These are phyloP conservation scores for Ceratocystis eucalypticola DNA, from an alignment of 2,329 filamentous ascomycete species.

Conservation along the genomic window DNA sequence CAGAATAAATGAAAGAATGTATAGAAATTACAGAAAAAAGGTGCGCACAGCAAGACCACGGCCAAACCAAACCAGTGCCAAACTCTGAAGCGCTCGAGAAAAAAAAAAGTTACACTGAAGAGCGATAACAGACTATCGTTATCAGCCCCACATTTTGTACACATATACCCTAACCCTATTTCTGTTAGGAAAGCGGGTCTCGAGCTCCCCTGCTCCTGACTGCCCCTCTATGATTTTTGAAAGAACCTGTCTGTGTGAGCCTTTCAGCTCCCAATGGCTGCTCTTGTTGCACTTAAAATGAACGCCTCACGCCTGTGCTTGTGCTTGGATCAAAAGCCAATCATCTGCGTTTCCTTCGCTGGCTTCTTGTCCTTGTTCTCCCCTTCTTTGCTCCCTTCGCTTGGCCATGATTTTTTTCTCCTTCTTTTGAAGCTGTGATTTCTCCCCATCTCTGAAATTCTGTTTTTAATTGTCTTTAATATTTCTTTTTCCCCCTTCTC, in stretches of 20 bases:
- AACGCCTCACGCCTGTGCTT: slow-evolving; percentile 7
- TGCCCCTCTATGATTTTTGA: no score
- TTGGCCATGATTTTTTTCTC: slow-evolving; percentile 9
- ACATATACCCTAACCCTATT: no score
- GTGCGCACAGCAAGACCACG: slow-evolving; percentile 2
- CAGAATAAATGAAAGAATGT: slow-evolving; percentile 9
- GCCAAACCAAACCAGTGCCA: background rate
- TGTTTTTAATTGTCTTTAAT: slow-evolving; percentile 17
- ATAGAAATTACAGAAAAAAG: background rate
- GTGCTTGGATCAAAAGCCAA: slow-evolving; percentile 13
- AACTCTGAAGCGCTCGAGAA: background rate
- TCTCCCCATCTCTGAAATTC: background rate
- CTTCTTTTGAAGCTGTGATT: background rate
- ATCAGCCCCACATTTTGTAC: background rate
- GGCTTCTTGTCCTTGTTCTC: background rate
- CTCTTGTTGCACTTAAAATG: slow-evolving; percentile 1
- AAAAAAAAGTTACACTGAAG: slow-evolving; percentile 10
- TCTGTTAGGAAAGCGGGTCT: background rate
- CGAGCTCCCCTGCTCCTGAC: background rate
- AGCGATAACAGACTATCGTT: background rate
- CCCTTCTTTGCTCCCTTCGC: background rate
- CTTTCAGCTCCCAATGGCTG: slow-evolving; percentile 11
- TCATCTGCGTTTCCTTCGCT: slow-evolving; percentile 9
- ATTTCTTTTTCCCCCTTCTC: slow-evolving; percentile 16
- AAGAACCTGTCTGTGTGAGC: no score